These are phyloP conservation scores for Fagopyrum homotropicum DNA, from an alignment of 148 eudicot species.

Conservation along the genomic window DNA sequence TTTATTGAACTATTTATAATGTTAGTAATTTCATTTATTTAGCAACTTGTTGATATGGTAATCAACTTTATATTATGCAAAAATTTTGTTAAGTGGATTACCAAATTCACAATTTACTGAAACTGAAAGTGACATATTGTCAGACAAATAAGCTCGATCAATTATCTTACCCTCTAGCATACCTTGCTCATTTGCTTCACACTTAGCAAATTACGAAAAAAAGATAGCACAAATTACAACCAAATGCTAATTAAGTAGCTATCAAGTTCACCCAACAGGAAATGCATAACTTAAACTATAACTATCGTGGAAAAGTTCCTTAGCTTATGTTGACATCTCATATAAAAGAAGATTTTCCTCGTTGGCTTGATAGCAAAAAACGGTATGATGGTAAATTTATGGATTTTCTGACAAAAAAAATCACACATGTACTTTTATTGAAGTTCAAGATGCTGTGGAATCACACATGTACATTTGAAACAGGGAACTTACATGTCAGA, in stretches of 20 bases:
- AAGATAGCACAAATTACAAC: neutral
- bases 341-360: neutral
- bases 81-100: neutral
- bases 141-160: neutral
- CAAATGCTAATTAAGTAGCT: neutral
- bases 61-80: neutral
- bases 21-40: neutral
- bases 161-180: neutral
- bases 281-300: neutral
- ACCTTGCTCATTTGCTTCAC: too few species aligned
- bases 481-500: conserved; percentile 80
- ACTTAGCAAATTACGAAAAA: too few species aligned
- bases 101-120: neutral
- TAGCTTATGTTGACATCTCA: neutral
- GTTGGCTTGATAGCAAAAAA: neutral
- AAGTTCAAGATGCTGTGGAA: neutral
- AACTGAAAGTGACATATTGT: neutral
- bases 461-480: neutral
- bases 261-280: neutral
- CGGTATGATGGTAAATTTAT: neutral
- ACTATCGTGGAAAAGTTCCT: neutral
- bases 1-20: too few species aligned
- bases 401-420: neutral
- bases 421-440: neutral
- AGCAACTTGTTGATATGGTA: neutral